Conservation (phyloP, 768 basidiomycete genomes). For the Leccinum fibrillosum region DNA sequence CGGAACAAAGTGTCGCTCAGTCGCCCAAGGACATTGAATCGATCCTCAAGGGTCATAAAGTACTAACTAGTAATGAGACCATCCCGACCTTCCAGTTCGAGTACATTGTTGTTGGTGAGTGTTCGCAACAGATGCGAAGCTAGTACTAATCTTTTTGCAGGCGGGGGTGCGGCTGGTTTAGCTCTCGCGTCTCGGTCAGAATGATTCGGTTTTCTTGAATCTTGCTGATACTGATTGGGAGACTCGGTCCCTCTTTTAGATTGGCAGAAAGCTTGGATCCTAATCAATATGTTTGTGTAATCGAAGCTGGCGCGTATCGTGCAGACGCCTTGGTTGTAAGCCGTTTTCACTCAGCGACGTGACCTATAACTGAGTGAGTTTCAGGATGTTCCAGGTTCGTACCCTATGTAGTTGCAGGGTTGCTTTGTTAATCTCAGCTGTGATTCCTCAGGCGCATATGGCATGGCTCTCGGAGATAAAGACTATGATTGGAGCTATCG, state of each 20-base stretch:
- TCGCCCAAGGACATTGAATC: constrained; percentile 1
- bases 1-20: not conserved
- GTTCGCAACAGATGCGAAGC: not conserved
- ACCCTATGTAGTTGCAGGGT: not conserved
- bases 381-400: constrained; percentile 20
- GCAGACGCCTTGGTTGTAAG: constrained; percentile 13
- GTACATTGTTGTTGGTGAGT: constrained; percentile 13
- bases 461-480: not conserved
- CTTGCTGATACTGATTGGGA: not conserved
- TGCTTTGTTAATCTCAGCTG: not conserved
- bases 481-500: constrained; percentile 19
- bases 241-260: not conserved
- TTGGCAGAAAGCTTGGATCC: constrained; percentile 11
- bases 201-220: not conserved
- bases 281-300: constrained; percentile 16
- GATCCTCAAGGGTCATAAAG: not conserved
- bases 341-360: not conserved
- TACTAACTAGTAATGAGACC: not conserved
- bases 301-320: constrained; percentile 14
- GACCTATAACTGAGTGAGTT: not conserved
- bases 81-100: not conserved
- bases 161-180: constrained; percentile 18
- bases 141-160: not conserved
- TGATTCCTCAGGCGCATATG: constrained; percentile 1
- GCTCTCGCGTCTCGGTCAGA: constrained; percentile 14